A percentile compares a stretch with the other conserved stretches of the same genome.
Evolutionary conservation across 805 yeast genomes (phyloP).

Genomic region (Lipomyces orientalis): DNA sequence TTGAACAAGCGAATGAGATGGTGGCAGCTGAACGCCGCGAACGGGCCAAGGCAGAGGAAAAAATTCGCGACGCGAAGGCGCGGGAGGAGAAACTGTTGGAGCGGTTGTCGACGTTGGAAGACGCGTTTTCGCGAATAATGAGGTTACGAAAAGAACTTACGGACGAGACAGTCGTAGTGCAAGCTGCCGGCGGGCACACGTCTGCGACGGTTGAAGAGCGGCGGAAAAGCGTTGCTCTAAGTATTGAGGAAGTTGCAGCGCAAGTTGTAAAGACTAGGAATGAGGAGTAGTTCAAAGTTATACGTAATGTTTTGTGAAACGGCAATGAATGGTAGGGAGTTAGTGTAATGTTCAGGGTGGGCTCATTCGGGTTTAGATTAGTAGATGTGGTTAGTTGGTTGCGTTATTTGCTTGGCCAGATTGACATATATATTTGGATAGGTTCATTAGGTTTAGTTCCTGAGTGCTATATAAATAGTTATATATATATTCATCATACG

Average conservation of each 20-base stretch:
- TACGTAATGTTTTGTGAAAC: background rate
- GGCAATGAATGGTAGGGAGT: background rate
- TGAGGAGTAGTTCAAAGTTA: background rate
- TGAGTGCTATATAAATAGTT: no score
- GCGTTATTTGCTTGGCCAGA: background rate
- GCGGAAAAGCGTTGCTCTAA: conserved; percentile 15
- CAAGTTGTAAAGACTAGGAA: conserved; percentile 11
- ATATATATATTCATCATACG: background rate
- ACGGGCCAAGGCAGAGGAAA: conserved; percentile 29
- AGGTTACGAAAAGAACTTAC: conserved; percentile 17
- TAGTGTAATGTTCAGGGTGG: background rate
- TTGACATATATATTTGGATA: no score
- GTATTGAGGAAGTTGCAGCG: conserved; percentile 22
- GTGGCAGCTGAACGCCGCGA: conserved; percentile 37
- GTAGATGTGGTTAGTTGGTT: background rate
- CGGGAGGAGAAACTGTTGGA: conserved; percentile 26
- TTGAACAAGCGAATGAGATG: conserved; percentile 39
- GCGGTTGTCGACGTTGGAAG: conserved; percentile 21
- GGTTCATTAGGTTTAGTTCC: background rate
- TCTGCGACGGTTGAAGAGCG: background rate
- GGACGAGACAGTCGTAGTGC: background rate
- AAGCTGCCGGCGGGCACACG: background rate
- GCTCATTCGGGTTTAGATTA: background rate
- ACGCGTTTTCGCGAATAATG: conserved; percentile 24
- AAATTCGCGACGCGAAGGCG: conserved; percentile 19